Evolutionary conservation across 2,329 filamentous ascomycete genomes (phyloP), one percentile per base, ranked within the genome.

Genomic region (Gnomoniopsis smithogilvyi): DNA sequence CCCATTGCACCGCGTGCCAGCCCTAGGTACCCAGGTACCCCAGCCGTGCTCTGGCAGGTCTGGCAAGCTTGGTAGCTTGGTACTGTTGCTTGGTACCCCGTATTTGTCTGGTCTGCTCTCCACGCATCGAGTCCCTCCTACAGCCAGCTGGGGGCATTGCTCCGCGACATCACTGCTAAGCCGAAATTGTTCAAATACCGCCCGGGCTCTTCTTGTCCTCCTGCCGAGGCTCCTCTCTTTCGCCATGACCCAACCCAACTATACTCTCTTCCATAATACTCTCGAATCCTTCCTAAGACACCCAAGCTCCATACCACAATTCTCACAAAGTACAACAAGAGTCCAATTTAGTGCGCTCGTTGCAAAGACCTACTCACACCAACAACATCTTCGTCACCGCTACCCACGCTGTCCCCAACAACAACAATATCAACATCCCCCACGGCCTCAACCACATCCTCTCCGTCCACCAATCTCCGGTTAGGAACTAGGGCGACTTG

Each of bases 401-500:
- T 19, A 21, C 14, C 43, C 14, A 45, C 43, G 3, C n/a, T 10
- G 1, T 19, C 11, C 12, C 17, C 17, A 46, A 46, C 43, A 22
- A 46, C 43, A 22, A 3, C 43, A 24, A 6, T n/a, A 14, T n/a
- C 3, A 17, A 14, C 43, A 21, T 3, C n/a, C 30, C 19, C 22
- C 8, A 46, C 36, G 24, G 19, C 51, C 22, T 46, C 34, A 11
- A 41, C 21, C 19, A 38, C 36, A 24, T 36, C 48, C 30, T 36
- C 26, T 26, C 30, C 33, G 10, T 47, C 22, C 45, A 47, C 45
- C 45, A 47, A 47, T 22, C 6, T 36, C 30, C 14, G 51, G 52
- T 45, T 60, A 60, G 57, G 60, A 52, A 22, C 47, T 48, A 50
- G 57, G 60, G 57, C 57, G 45, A 58, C 60, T 51, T 62, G 60